Evolutionary conservation across 306 rosid genomes (phyloP).

Genomic region (Begonia loranthoides): DNA sequence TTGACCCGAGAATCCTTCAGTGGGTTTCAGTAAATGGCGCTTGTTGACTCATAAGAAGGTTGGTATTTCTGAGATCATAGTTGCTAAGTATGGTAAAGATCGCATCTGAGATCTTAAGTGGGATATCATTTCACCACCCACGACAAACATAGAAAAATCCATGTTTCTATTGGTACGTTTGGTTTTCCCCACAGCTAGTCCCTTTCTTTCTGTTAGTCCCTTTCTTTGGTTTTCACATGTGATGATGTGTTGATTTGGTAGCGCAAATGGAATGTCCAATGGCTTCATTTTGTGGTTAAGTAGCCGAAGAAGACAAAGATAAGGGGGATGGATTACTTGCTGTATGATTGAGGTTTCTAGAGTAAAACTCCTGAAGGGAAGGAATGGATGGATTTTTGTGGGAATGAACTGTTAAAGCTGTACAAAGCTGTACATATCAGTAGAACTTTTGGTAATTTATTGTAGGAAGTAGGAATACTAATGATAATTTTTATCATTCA

Average conservation of each 20-base stretch:
- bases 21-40: conserved; percentile 9
- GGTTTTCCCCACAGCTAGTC: background rate
- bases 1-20: conserved; percentile 8
- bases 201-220: background rate
- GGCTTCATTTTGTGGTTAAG: conserved; percentile 14
- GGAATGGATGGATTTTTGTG: conserved; percentile 26
- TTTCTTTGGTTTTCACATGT: background rate
- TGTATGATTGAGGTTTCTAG: too few relatives aligned
- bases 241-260: background rate
- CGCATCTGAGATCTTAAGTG: conserved; percentile 4
- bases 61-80: conserved; percentile 12
- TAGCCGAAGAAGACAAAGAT: conserved; percentile 6
- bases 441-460: conserved; percentile 17
- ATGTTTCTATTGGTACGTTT: background rate
- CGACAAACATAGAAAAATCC: too few relatives aligned
- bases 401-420: conserved; percentile 40
- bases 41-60: conserved; percentile 4
- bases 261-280: background rate
- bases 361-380: conserved; percentile 15
- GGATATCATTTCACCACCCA: too few relatives aligned
- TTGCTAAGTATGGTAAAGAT: conserved; percentile 1
- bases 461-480: conserved; percentile 19
- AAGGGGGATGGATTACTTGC: too few relatives aligned
- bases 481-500: background rate
- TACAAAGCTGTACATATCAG: conserved; percentile 21